Conservation (phyloP, 352 stramenopile genomes). For the Phytopythium montanum region DNA sequence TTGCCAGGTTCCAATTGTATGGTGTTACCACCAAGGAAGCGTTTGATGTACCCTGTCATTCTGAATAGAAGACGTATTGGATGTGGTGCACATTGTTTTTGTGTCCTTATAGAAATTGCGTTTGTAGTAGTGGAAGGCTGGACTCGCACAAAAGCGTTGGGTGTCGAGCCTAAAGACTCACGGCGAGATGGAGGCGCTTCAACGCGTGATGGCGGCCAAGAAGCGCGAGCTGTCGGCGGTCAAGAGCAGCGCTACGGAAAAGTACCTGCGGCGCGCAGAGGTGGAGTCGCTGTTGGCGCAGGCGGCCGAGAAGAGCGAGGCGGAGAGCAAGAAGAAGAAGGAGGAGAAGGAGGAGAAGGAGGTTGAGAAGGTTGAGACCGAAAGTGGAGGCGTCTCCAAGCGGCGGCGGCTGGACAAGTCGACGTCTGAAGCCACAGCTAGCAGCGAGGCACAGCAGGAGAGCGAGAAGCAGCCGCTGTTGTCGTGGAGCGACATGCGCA, state of each 20-base stretch:
- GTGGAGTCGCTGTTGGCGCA: conserved; percentile 60
- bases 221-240: conserved; percentile 70
- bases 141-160: not conserved
- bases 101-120: conserved; percentile 1
- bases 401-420: conserved; percentile 5
- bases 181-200: conserved; percentile 61
- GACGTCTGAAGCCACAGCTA: not conserved
- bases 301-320: conserved; percentile 42
- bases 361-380: not conserved
- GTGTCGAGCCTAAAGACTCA: not conserved
- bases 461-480: conserved; percentile 31
- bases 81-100: not conserved
- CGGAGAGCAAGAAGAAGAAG: conserved; percentile 13
- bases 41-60: not conserved
- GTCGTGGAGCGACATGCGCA: conserved; percentile 73
- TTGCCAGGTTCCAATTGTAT: not conserved
- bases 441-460: not conserved
- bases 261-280: conserved; percentile 76
- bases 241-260: conserved; percentile 43
- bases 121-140: not conserved
- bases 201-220: conserved; percentile 77
- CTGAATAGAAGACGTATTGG: not conserved
- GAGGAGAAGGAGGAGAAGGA: conserved; percentile 3
- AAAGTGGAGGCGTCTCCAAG: conserved; percentile 1
- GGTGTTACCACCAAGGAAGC: not conserved